Evolutionary conservation across 345 rosid genomes (phyloP), one percentile per base, ranked within the genome.

Genomic region (Cardamine chenopodiifolia): DNA sequence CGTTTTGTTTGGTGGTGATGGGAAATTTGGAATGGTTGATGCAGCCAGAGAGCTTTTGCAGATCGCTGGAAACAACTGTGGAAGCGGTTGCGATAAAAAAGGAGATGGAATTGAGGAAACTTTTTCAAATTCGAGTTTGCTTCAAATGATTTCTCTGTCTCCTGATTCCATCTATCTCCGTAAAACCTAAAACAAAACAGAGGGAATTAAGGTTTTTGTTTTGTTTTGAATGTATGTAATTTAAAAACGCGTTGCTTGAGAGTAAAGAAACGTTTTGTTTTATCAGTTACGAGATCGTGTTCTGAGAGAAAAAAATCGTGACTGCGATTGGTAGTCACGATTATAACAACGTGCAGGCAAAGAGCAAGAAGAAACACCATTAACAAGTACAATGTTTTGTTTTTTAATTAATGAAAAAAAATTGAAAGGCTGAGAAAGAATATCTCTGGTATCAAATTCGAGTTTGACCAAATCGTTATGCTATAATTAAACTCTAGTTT

Each of bases 111-210:
- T 88, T 42, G 90, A 92, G 60, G 96, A 92, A 76, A 92, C 96
- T n/a, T 90, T 90, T 55, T 90, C 93, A 5, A 93, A 89, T 81
- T 93, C 93, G 39, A 90, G 93, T 72, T 84, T 92, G 40, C 92
- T 93, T 65, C 97, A 93, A 70, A 90, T 93, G 98, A 85, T 87
- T 26, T 93, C 96, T 13, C 84, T 85, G 95, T 93, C 97, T 67
- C 98, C 93, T 66, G 98, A 89, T 63, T 93, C 93, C 3, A 79
- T 85, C 18, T 55, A 66, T 78, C 63, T 72, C 29, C 77, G 63
- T 49, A 72, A 78, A 25, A 78, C 81, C 2, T 71, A 47, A 61
- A 29, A 12, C 1, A 10, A 8, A 52, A 39, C 32, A 62, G 47
- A 40, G 56, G n/a, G 40, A 34, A 0, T 55, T 45, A 35, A 45